A percentile compares a stretch with the other conserved stretches of the same genome.
These are phyloP conservation scores for Colletotrichum sidae DNA, from an alignment of 2,329 filamentous ascomycete genomes.

Conservation along the genomic window DNA sequence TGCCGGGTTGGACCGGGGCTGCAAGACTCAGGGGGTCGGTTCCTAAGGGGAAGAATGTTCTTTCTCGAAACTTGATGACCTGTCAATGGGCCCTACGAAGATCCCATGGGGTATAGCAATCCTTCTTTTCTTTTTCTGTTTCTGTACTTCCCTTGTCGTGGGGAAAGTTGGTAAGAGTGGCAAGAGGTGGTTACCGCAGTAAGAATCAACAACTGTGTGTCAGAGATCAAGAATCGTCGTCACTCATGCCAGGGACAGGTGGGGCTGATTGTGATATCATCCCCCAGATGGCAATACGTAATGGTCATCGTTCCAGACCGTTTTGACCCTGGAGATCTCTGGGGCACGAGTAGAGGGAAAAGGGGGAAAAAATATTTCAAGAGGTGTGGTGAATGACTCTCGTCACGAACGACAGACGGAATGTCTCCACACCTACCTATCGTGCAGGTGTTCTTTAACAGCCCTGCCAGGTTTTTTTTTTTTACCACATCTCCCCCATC, in stretches of 20 bases:
- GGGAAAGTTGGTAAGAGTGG: too few relatives aligned
- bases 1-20: too few relatives aligned
- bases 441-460: too few relatives aligned
- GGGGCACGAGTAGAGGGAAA: background rate
- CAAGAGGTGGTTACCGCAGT: too few relatives aligned
- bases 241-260: slow-evolving; percentile 29
- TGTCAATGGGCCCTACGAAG: slow-evolving; percentile 3
- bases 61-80: too few relatives aligned
- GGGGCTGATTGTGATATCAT: slow-evolving; percentile 35
- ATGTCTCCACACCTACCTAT: too few relatives aligned
- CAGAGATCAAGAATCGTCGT: background rate
- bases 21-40: too few relatives aligned
- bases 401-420: too few relatives aligned
- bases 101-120: slow-evolving; percentile 13
- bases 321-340: slow-evolving; percentile 1
- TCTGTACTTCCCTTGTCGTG: too few relatives aligned
- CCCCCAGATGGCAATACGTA: slow-evolving; percentile 30
- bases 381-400: slow-evolving; percentile 14
- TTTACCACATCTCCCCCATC: too few relatives aligned
- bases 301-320: slow-evolving; percentile 32
- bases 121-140: background rate
- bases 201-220: background rate
- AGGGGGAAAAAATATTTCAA: background rate
- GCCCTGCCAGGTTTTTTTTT: too few relatives aligned
- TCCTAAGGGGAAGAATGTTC: too few relatives aligned